These are phyloP conservation scores for Coemansia sp. DNA, from an alignment of 192 early-diverging fungal genomes.

Conservation along the genomic window DNA sequence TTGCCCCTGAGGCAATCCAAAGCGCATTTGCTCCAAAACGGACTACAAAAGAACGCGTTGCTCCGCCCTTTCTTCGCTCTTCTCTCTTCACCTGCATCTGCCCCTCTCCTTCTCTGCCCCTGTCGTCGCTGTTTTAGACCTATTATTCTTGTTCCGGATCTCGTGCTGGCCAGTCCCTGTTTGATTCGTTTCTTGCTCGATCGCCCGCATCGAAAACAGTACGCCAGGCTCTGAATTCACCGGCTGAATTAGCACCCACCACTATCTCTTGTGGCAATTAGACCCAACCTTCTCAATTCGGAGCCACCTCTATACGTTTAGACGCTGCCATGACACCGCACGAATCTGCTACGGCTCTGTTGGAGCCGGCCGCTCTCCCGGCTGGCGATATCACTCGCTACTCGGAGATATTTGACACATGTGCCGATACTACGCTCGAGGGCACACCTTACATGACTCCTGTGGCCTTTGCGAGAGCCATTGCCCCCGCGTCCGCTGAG, in stretches of 20 bases:
- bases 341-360: neutral
- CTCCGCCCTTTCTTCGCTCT: neutral
- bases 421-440: conserved; percentile 42
- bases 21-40: neutral
- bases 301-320: neutral
- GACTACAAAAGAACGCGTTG: conserved; percentile 4
- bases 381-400: conserved; percentile 37
- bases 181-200: neutral
- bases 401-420: conserved; percentile 45
- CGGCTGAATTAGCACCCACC: neutral
- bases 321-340: conserved; percentile 7
- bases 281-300: neutral
- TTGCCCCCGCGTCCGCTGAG: conserved; percentile 24
- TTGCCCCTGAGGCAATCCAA: neutral
- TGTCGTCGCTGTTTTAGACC: conserved; percentile 1
- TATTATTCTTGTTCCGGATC: neutral
- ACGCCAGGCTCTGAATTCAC: neutral
- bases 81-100: neutral
- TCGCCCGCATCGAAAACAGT: neutral
- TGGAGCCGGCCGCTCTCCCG: conserved; percentile 17
- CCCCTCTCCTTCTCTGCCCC: neutral
- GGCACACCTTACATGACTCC: conserved; percentile 49
- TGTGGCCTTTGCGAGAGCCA: conserved; percentile 50
- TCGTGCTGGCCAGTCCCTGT: neutral
- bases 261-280: neutral